Evolutionary conservation across 2,329 filamentous ascomycete genomes (phyloP), one percentile per base, ranked within the genome.

Genomic region (Fusarium tricinctum): DNA sequence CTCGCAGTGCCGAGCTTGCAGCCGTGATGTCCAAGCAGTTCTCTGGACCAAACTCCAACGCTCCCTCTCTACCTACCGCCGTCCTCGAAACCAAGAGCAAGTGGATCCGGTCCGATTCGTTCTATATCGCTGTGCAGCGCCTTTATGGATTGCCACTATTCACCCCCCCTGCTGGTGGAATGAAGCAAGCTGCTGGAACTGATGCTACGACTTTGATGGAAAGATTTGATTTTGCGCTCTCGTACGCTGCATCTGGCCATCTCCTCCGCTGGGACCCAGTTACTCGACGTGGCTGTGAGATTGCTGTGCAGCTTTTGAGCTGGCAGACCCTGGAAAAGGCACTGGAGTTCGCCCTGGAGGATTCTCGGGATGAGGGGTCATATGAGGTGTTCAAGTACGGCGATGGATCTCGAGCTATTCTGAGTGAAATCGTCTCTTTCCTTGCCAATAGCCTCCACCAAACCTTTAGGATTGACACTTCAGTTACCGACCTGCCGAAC

Each of bases 261-360:
- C 79, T 88, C 39, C 80, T 92, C 17, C 80, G 82, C 40, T 84
- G 90, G 73, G 81, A 80, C 4, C 82, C 83, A 23, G 83, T 92
- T 26, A 80, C 85, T 13, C 77, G 82, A 45, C 85, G 87, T 35
- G 90, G 89, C 35, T 79, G 90, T 26, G 85, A 88, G 47, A 83
- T 91, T 63, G 88, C 88, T 2, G 81, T 83, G 35, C 81, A 83
- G 52, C 81, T 88, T 6, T 73, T 92, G 42, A 83, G 82, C 62
- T 92, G 89, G 89, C 82, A 87, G 52, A 91, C 86, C 0, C 69
- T 92, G 15, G 88, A 91, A 69, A 81, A 81, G 19, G 87, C 83
- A 3, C 76, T 93, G 14, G 84, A 84, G n/a, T 91, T 90, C 74
- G 84, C 83, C 2, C 76, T 91, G 62, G 79, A 80, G 13, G 77